Conservation (phyloP, 108 stramenopile species). For the Schizochytrium sp. region DNA sequence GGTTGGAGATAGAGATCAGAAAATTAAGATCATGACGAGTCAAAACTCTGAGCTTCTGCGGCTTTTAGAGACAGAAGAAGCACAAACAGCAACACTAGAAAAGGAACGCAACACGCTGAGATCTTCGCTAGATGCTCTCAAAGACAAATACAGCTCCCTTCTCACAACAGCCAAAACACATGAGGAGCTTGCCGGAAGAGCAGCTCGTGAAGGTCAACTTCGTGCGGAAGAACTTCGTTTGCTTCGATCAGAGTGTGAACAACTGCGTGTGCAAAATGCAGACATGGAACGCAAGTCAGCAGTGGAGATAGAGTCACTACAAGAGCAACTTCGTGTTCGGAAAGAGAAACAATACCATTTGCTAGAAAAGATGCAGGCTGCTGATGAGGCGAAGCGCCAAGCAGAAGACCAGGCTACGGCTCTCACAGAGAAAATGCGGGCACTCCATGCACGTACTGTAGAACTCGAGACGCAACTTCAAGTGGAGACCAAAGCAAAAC, state of each 20-base stretch:
- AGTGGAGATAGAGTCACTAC: slow-evolving; percentile 85
- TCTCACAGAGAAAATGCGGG: slow-evolving; percentile 81
- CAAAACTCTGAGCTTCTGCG: slow-evolving; percentile 87
- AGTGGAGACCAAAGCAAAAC: slow-evolving; percentile 80
- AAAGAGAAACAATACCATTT: slow-evolving; percentile 90
- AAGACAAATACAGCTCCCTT: slow-evolving; percentile 76
- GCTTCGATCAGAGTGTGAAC: slow-evolving; percentile 81
- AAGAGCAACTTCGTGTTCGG: slow-evolving; percentile 87
- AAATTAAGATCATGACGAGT: slow-evolving; percentile 82
- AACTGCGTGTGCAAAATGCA: slow-evolving; percentile 79
- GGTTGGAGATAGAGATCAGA: slow-evolving; percentile 75
- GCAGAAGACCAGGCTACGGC: slow-evolving; percentile 83
- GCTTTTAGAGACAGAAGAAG: slow-evolving; percentile 84
- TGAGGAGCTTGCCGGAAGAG: slow-evolving; percentile 77
- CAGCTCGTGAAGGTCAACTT: slow-evolving; percentile 81
- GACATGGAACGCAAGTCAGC: slow-evolving; percentile 83
- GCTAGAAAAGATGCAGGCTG: slow-evolving; percentile 84
- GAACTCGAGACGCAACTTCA: slow-evolving; percentile 84
- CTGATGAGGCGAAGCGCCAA: slow-evolving; percentile 84
- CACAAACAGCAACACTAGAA: slow-evolving; percentile 73
- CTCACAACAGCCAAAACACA: slow-evolving; percentile 82
- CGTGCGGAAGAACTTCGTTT: slow-evolving; percentile 87
- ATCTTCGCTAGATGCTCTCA: slow-evolving; percentile 70
- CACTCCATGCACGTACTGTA: slow-evolving; percentile 77
- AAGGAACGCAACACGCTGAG: slow-evolving; percentile 72